These are phyloP conservation scores for Westerdykella aurantiaca DNA, from an alignment of 2,329 filamentous ascomycete species.

Conservation along the genomic window DNA sequence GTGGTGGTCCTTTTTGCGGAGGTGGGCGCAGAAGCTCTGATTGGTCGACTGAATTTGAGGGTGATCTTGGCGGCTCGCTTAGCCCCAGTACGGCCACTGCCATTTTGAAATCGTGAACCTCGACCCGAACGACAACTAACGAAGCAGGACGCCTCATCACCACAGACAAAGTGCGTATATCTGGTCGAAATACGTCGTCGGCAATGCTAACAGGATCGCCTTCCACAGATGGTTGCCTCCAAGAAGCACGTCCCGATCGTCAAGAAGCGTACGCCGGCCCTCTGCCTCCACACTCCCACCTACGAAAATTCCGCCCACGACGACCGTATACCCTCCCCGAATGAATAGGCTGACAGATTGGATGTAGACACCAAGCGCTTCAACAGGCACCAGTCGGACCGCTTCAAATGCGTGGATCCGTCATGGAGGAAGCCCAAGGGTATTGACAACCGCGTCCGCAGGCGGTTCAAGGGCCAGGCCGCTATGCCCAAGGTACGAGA, in stretches of 20 bases:
- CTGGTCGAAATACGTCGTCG: no score
- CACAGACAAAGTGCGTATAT: no score
- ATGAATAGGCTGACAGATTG: slow-evolving; percentile 23
- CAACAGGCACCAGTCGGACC: slow-evolving; percentile 95
- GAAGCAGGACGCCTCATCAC: no score
- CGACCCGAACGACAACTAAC: no score
- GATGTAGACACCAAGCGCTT: slow-evolving; percentile 81
- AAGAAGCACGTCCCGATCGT: slow-evolving; percentile 99
- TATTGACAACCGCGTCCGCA: slow-evolving; percentile 97
- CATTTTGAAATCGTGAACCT: no score
- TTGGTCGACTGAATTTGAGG: no score
- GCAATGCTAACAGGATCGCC: neutral
- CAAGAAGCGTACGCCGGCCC: slow-evolving; percentile 88
- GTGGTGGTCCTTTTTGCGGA: no score
- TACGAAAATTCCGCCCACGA: slow-evolving; percentile 18
- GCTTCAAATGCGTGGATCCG: slow-evolving; percentile 79
- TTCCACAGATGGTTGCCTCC: slow-evolving; percentile 86
- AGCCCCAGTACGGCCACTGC: no score
- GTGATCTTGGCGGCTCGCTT: no score
- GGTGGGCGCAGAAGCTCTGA: no score
- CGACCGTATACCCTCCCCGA: no score
- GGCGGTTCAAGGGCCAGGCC: slow-evolving; percentile 93
- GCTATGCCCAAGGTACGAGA: slow-evolving; percentile 94
- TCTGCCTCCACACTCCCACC: slow-evolving; percentile 4
- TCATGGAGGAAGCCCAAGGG: slow-evolving; percentile 99